A percentile compares a stretch with the other conserved stretches of the same genome.
Evolutionary conservation across 2,329 filamentous ascomycete genomes (phyloP).

Genomic region (Arthrinium phaeospermum): DNA sequence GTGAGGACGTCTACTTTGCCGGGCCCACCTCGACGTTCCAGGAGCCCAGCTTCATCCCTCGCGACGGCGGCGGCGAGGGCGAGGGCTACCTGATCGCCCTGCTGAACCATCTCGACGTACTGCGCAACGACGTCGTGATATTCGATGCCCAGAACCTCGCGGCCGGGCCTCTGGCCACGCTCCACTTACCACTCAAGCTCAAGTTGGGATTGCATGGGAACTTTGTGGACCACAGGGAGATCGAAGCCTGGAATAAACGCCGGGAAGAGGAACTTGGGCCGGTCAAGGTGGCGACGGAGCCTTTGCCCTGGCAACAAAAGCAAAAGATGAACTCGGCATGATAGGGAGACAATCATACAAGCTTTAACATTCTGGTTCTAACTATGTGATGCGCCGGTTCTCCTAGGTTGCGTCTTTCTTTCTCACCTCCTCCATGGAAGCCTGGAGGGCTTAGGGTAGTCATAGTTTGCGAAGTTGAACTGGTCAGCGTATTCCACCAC

Average conservation of each 20-base stretch:
- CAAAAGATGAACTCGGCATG: conserved; percentile 22
- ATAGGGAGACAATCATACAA: background rate
- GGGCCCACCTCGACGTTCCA: conserved; percentile 55
- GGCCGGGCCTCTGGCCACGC: conserved; percentile 45
- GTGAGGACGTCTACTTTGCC: conserved; percentile 49
- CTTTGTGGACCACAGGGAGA: conserved; percentile 48
- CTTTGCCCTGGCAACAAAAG: conserved; percentile 46
- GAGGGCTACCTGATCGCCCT: conserved; percentile 57
- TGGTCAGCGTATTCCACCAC: conserved; percentile 49
- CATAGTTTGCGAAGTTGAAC: conserved; percentile 25
- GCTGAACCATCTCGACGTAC: conserved; percentile 51
- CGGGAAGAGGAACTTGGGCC: conserved; percentile 47
- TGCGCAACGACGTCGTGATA: conserved; percentile 51
- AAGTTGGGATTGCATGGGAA: conserved; percentile 50
- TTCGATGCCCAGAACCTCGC: conserved; percentile 47
- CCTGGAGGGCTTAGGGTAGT: background rate
- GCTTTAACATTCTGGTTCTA: background rate
- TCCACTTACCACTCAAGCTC: conserved; percentile 48
- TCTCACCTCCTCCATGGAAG: background rate
- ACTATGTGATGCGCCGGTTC: background rate
- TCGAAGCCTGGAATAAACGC: conserved; percentile 48
- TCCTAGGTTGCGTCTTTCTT: background rate
- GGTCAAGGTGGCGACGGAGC: conserved; percentile 42
- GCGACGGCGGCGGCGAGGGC: conserved; percentile 48
- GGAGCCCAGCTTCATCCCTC: conserved; percentile 59